phyloP scores from a whole-genome alignment of 345 rosid genomes.

The Populus euphratica region DNA sequence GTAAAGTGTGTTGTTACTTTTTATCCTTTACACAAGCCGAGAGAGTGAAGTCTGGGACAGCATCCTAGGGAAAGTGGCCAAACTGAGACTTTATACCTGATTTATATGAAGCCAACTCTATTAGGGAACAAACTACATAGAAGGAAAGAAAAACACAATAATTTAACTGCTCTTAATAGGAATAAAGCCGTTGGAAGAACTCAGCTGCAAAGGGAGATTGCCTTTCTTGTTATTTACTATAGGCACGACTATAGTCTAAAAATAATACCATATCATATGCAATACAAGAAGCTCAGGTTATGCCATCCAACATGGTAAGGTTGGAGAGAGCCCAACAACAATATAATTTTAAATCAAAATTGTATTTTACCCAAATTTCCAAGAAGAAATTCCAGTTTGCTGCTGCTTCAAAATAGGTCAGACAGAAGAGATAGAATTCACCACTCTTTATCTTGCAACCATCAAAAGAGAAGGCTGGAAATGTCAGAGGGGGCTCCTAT shows the following conservation, averaged over 20 bases:
- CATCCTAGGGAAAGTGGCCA: neutral
- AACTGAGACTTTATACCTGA: neutral
- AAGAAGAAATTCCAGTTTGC: neutral
- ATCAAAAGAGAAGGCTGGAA: neutral
- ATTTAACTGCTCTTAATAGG: neutral
- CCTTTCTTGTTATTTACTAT: too few species aligned
- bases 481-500: neutral
- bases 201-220: neutral
- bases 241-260: neutral
- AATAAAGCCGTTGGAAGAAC: neutral
- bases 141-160: neutral
- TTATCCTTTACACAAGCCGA: neutral
- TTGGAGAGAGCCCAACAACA: neutral
- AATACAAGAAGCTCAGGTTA: neutral
- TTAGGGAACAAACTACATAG: neutral
- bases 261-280: neutral
- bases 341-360: too few species aligned
- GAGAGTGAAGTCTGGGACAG: neutral
- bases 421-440: neutral
- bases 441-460: neutral
- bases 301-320: neutral
- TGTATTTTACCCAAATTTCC: too few species aligned
- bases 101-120: neutral
- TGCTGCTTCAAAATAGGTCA: neutral
- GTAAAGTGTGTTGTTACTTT: neutral